Evolutionary conservation across 768 basidiomycete species (phyloP).

Genomic region (Termitomyces sp.): DNA sequence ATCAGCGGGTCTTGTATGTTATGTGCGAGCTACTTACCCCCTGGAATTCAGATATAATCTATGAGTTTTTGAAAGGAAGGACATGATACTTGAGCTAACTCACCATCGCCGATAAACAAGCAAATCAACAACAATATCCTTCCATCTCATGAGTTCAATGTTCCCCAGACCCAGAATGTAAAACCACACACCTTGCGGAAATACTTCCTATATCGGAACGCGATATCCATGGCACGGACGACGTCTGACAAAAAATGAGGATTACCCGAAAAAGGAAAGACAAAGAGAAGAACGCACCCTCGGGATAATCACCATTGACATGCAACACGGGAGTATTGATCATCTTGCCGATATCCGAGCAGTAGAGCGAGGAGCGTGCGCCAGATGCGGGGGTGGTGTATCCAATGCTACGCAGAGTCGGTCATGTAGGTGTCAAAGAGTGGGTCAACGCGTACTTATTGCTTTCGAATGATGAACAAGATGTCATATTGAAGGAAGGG

Average conservation of each 20-base stretch:
- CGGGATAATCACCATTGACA: conserved; percentile 88
- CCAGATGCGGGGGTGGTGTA: conserved; percentile 87
- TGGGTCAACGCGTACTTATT: conserved; percentile 48
- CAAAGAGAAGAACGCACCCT: conserved; percentile 38
- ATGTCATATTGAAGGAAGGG: background rate
- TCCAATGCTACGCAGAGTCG: conserved; percentile 57
- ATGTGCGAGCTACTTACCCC: conserved; percentile 30
- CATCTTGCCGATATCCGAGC: conserved; percentile 87
- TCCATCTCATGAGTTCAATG: background rate
- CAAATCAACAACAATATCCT: conserved; percentile 85
- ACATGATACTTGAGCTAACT: conserved; percentile 9
- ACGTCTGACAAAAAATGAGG: conserved; percentile 48
- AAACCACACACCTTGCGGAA: conserved; percentile 62
- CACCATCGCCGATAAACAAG: conserved; percentile 85
- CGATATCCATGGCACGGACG: conserved; percentile 77
- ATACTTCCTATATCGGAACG: conserved; percentile 79
- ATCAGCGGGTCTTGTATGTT: background rate
- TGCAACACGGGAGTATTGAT: conserved; percentile 85
- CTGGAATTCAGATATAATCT: conserved; percentile 13
- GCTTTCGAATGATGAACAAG: conserved; percentile 23
- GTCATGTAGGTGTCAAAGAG: background rate
- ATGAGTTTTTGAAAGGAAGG: background rate
- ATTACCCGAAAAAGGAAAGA: background rate
- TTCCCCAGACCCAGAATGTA: no score
- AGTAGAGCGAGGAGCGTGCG: conserved; percentile 83